A percentile compares a stretch with the other conserved stretches of the same genome.
Conservation (phyloP, 192 early-diverging fungal species). For the Podila epigama region DNA sequence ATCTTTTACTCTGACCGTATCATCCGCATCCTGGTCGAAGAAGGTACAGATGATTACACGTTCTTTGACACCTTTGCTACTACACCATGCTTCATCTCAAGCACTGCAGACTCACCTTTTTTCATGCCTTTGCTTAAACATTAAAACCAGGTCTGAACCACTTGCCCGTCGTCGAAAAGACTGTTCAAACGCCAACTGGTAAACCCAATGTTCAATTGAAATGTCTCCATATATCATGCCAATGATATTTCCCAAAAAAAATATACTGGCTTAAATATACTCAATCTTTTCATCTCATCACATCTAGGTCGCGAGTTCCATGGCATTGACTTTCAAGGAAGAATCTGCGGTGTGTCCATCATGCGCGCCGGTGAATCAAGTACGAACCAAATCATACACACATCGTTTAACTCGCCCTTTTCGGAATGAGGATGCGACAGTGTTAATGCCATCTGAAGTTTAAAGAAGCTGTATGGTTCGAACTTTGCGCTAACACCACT, state of each 20-base stretch:
- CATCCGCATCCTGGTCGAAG: slow-evolving; percentile 90
- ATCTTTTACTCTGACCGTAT: slow-evolving; percentile 93
- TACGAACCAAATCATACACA: slow-evolving; percentile 14
- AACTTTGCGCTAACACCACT: too few species aligned
- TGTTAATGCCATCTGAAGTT: too few species aligned
- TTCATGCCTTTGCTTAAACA: not conserved
- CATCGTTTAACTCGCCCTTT: too few species aligned
- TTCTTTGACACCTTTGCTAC: too few species aligned
- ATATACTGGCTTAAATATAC: slow-evolving; percentile 4
- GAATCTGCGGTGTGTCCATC: slow-evolving; percentile 94
- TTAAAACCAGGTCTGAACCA: slow-evolving; percentile 80
- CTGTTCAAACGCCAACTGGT: slow-evolving; percentile 83
- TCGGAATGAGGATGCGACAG: too few species aligned
- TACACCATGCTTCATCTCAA: too few species aligned
- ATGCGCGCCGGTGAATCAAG: slow-evolving; percentile 96
- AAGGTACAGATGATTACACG: slow-evolving; percentile 58
- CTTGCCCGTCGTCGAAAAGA: slow-evolving; percentile 83
- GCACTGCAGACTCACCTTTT: not conserved
- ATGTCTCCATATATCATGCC: too few species aligned
- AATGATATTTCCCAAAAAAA: too few species aligned
- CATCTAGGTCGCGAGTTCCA: slow-evolving; percentile 62
- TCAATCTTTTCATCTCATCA: slow-evolving; percentile 14
- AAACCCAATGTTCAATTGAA: too few species aligned
- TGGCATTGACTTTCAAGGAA: slow-evolving; percentile 82
- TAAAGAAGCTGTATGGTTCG: too few species aligned